Conservation (phyloP, 768 basidiomycete species). For the Leccinum variicolor region DNA sequence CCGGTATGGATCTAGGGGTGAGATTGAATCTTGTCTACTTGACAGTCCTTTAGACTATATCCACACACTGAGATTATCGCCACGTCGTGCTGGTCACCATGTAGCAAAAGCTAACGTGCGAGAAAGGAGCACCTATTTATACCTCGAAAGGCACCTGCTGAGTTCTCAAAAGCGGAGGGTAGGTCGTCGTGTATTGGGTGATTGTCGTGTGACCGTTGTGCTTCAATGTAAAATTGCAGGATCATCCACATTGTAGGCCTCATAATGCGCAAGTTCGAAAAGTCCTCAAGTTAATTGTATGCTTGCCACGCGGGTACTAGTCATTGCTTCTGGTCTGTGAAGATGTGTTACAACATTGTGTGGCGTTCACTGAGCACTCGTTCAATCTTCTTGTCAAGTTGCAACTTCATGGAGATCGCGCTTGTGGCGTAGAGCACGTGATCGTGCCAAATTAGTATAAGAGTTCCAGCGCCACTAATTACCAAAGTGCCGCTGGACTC, state of each 20-base stretch:
- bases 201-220: too few relatives aligned
- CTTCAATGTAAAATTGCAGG: too few relatives aligned
- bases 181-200: not conserved
- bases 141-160: not conserved
- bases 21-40: not conserved
- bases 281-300: not conserved
- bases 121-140: not conserved
- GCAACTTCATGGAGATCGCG: constrained; percentile 13
- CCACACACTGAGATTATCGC: constrained; percentile 1
- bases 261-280: not conserved
- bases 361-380: not conserved
- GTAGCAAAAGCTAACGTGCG: not conserved
- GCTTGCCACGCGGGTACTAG: not conserved
- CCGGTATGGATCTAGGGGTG: not conserved
- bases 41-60: not conserved
- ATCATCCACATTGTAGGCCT: too few relatives aligned
- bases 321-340: not conserved
- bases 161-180: not conserved
- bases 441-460: not conserved
- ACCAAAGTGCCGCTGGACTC: constrained; percentile 12
- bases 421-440: constrained; percentile 32
- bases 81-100: constrained; percentile 1
- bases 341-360: not conserved
- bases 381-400: not conserved
- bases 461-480: constrained; percentile 26